These are phyloP conservation scores for Lipomyces sp. DNA, from an alignment of 805 yeast species.

Conservation along the genomic window DNA sequence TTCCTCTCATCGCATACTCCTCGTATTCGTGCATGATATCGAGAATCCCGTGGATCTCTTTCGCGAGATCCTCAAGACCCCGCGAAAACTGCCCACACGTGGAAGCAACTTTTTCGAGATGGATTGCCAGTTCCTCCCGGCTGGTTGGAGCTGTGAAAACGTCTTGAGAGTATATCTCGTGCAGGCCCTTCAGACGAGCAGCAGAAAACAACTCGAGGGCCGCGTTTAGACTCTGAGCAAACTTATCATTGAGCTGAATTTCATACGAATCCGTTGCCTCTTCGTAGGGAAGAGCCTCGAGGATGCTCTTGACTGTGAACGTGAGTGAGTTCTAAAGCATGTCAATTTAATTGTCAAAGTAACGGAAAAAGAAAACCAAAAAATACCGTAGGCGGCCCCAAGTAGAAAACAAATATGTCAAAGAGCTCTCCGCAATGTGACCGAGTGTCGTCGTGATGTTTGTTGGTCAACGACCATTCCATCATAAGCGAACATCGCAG, in stretches of 20 bases:
- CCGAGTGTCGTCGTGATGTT: slow-evolving; percentile 7
- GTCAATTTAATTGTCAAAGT: background rate
- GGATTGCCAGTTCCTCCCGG: slow-evolving; percentile 44
- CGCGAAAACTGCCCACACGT: slow-evolving; percentile 77
- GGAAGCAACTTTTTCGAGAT: slow-evolving; percentile 79
- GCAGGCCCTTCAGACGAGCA: slow-evolving; percentile 58
- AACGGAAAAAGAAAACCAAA: too few species aligned
- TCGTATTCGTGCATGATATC: slow-evolving; percentile 42
- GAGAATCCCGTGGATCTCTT: slow-evolving; percentile 46
- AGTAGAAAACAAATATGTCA: slow-evolving; percentile 59
- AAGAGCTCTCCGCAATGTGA: slow-evolving; percentile 47
- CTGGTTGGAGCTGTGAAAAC: slow-evolving; percentile 44
- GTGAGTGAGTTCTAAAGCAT: slow-evolving; percentile 23
- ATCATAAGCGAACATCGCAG: slow-evolving; percentile 65
- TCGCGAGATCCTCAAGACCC: slow-evolving; percentile 58
- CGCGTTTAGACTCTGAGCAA: slow-evolving; percentile 29
- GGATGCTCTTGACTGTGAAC: slow-evolving; percentile 49
- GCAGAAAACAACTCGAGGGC: slow-evolving; percentile 50
- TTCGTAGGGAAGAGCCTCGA: slow-evolving; percentile 58
- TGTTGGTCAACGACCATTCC: slow-evolving; percentile 23
- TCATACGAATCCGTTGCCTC: slow-evolving; percentile 33
- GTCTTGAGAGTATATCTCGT: slow-evolving; percentile 54
- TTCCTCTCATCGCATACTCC: slow-evolving; percentile 15
- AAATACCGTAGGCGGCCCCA: slow-evolving; percentile 70
- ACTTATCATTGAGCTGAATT: slow-evolving; percentile 46